A percentile compares a stretch with the other conserved stretches of the same genome.
Evolutionary conservation across 1,139 yeast genomes (phyloP).

Genomic region (Hansenula sp.): DNA sequence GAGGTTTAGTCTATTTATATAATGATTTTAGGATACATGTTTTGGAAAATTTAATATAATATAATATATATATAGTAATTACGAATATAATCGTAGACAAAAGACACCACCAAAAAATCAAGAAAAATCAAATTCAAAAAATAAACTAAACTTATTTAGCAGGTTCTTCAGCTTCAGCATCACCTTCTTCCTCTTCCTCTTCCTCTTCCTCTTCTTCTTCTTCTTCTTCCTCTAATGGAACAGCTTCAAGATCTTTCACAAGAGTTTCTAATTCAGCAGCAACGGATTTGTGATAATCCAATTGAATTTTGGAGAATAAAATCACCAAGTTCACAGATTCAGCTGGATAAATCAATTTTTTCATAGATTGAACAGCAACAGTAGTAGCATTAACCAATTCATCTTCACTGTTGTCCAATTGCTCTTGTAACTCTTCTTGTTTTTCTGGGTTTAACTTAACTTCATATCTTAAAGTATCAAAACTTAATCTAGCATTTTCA

Average conservation of each 20-base stretch:
- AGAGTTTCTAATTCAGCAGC: slow-evolving; percentile 37
- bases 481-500: slow-evolving; percentile 61
- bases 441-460: slow-evolving; percentile 32
- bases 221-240: slow-evolving; percentile 36
- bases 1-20: neutral
- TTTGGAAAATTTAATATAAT: too few species aligned
- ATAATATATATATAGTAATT: too few species aligned
- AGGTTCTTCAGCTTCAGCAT: neutral
- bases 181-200: slow-evolving; percentile 7
- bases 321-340: slow-evolving; percentile 60
- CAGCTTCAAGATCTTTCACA: slow-evolving; percentile 35
- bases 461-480: slow-evolving; percentile 63
- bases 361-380: slow-evolving; percentile 73
- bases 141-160: too few species aligned
- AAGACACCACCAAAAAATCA: too few species aligned
- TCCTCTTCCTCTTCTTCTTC: slow-evolving; percentile 25
- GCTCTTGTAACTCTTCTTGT: slow-evolving; percentile 18
- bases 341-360: slow-evolving; percentile 61
- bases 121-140: too few species aligned
- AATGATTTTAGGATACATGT: neutral
- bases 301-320: slow-evolving; percentile 60
- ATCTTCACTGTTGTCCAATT: slow-evolving; percentile 64
- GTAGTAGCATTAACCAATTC: slow-evolving; percentile 75
- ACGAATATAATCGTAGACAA: too few species aligned
- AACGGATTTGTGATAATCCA: slow-evolving; percentile 58